Evolutionary conservation across 2,329 filamentous ascomycete genomes (phyloP).

Genomic region (Pseudocercospora vitis): DNA sequence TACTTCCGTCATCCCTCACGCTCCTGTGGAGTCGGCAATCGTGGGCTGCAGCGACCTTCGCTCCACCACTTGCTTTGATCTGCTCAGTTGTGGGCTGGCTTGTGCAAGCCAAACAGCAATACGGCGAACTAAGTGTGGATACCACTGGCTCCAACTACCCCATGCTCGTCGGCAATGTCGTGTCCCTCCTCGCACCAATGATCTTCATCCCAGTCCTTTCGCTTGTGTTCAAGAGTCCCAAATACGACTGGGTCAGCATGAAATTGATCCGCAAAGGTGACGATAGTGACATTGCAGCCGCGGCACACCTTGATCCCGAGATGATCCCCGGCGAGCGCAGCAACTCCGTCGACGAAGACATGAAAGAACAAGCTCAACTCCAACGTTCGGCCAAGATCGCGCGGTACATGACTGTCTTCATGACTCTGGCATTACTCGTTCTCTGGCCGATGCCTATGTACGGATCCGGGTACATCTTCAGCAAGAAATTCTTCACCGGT

Average conservation of each 20-base stretch:
- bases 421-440: slow-evolving; percentile 71
- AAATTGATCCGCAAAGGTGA: slow-evolving; percentile 73
- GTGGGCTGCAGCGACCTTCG: slow-evolving; percentile 68
- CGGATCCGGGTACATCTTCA: slow-evolving; percentile 76
- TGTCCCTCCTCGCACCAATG: slow-evolving; percentile 73
- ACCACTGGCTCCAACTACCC: slow-evolving; percentile 83
- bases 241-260: slow-evolving; percentile 88
- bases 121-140: slow-evolving; percentile 66
- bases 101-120: slow-evolving; percentile 70
- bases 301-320: slow-evolving; percentile 66
- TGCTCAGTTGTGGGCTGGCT: slow-evolving; percentile 75
- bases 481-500: slow-evolving; percentile 60
- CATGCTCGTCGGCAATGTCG: slow-evolving; percentile 85
- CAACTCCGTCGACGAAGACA: slow-evolving; percentile 42
- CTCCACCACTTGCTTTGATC: slow-evolving; percentile 67
- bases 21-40: slow-evolving; percentile 81
- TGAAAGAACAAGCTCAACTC: slow-evolving; percentile 46
- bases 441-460: slow-evolving; percentile 95
- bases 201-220: slow-evolving; percentile 77
- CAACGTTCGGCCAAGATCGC: slow-evolving; percentile 52
- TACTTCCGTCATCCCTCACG: slow-evolving; percentile 73
- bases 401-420: slow-evolving; percentile 57
- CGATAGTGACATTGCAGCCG: slow-evolving; percentile 68
- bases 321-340: slow-evolving; percentile 55
- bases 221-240: slow-evolving; percentile 65